Evolutionary conservation across 768 basidiomycete genomes (phyloP).

Genomic region (Lactifluus pinguis): DNA sequence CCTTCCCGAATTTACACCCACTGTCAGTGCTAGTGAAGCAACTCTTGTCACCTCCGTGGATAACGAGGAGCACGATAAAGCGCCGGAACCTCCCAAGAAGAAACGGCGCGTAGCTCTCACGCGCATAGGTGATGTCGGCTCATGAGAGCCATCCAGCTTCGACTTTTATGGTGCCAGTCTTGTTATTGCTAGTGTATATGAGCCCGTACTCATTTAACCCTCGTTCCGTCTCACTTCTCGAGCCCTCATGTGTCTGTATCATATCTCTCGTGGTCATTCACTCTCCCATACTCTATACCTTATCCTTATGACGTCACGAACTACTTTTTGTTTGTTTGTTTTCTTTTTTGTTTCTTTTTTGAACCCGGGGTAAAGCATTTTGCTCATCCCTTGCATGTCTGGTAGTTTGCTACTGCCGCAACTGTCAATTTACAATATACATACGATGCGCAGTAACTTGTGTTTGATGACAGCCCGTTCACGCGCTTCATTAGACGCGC

Average conservation of each 20-base stretch:
- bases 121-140: slow-evolving; percentile 43
- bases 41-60: not conserved
- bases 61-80: slow-evolving; percentile 21
- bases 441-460: not conserved
- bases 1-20: slow-evolving; percentile 20
- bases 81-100: slow-evolving; percentile 66
- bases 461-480: not conserved
- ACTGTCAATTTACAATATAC: not conserved
- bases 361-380: not conserved
- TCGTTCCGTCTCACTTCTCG: slow-evolving; percentile 3
- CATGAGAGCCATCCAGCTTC: not conserved
- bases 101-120: slow-evolving; percentile 76
- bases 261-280: not conserved
- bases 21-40: slow-evolving; percentile 9
- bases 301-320: slow-evolving; percentile 9
- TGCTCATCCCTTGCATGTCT: slow-evolving; percentile 4
- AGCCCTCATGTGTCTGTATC: slow-evolving; percentile 6
- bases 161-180: not conserved
- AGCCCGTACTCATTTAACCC: slow-evolving; percentile 1
- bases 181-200: not conserved
- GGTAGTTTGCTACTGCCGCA: not conserved
- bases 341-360: not conserved
- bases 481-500: not conserved
- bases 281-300: slow-evolving; percentile 9
- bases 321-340: not conserved